Conservation (phyloP, 805 yeast species). For the Ogataea paraovalis region DNA sequence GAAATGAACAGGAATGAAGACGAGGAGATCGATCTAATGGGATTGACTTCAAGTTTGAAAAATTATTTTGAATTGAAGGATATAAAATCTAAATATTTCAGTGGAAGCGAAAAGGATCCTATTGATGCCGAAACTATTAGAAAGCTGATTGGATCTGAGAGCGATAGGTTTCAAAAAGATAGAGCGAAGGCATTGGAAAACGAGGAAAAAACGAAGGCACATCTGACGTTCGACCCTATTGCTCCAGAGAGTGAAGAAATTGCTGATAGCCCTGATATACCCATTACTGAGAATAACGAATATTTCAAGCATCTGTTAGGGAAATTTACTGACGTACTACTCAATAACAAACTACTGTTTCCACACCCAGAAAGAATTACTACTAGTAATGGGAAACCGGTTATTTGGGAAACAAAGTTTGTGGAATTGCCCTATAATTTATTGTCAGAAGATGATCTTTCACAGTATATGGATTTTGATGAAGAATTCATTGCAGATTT, state of each 20-base stretch:
- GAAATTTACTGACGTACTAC: conserved; percentile 10
- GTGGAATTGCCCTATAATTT: conserved; percentile 15
- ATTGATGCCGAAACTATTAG: conserved; percentile 10
- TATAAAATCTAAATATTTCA: conserved; percentile 13
- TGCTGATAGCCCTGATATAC: background rate
- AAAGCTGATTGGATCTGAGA: conserved; percentile 12
- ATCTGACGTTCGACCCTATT: conserved; percentile 1
- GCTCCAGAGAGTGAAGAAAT: background rate
- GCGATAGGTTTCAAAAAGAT: conserved; percentile 2
- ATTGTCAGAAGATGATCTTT: conserved; percentile 10
- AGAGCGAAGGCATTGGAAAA: background rate
- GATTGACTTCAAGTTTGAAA: conserved; percentile 5
- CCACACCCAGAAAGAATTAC: conserved; percentile 18
- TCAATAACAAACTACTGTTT: conserved; percentile 11
- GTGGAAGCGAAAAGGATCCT: conserved; percentile 9
- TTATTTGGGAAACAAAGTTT: conserved; percentile 19
- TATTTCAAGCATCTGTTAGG: conserved; percentile 6
- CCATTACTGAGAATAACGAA: conserved; percentile 4
- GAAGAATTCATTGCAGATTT: conserved; percentile 42
- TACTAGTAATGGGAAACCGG: conserved; percentile 19
- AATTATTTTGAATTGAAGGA: conserved; percentile 4
- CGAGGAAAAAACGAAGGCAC: background rate
- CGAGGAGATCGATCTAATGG: conserved; percentile 7
- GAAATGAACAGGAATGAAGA: background rate
- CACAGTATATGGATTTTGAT: conserved; percentile 23